Conservation (phyloP, 1,284 basidiomycete species). For the Leccinum solheimii region DNA sequence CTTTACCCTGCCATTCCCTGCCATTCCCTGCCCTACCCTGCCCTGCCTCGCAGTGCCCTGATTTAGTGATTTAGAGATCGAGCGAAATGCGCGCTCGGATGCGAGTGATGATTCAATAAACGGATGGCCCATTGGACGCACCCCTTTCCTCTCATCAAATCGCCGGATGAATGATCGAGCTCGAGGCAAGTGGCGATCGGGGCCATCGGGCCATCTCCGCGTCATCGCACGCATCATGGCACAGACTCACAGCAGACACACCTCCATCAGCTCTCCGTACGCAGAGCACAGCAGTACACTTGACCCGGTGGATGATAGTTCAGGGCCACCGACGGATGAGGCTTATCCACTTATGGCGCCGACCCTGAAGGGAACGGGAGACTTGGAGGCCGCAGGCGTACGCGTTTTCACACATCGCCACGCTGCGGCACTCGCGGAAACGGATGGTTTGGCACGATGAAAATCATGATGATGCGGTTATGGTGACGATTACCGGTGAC, state of each 20-base stretch:
- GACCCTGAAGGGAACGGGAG: background rate
- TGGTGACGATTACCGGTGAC: background rate
- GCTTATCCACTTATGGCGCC: background rate
- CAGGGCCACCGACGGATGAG: background rate
- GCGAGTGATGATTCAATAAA: background rate
- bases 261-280: background rate
- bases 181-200: background rate
- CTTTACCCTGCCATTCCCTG: background rate
- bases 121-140: background rate
- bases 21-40: background rate
- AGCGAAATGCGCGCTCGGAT: background rate
- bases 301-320: background rate
- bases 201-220: background rate
- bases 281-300: background rate
- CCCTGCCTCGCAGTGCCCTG: constrained; percentile 3
- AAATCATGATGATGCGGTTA: background rate
- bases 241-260: background rate
- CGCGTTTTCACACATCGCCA: background rate
- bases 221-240: background rate
- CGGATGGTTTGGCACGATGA: background rate
- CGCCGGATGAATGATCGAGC: background rate
- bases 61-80: background rate
- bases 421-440: background rate
- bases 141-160: constrained; percentile 1
- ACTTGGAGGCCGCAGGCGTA: background rate